Conservation (phyloP, 73 alveolate genomes). For the Stentor coeruleus region DNA sequence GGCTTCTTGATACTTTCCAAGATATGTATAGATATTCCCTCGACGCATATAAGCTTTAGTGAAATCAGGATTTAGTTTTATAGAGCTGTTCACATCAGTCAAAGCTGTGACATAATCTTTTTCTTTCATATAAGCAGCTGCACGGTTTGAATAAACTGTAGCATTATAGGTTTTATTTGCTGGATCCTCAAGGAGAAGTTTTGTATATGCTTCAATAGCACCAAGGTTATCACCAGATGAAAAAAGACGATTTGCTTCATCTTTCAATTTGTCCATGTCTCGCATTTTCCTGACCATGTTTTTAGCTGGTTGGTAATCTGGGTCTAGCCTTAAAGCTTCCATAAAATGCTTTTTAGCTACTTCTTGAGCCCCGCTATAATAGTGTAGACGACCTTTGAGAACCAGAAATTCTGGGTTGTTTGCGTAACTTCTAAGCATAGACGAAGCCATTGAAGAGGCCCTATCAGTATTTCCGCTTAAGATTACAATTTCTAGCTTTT, state of each 20-base stretch:
- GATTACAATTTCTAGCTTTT: slow-evolving; percentile 36
- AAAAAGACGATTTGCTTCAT: slow-evolving; percentile 73
- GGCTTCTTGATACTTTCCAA: slow-evolving; percentile 88
- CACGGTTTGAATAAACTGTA: slow-evolving; percentile 80
- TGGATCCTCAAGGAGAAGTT: slow-evolving; percentile 84
- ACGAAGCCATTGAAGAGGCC: slow-evolving; percentile 34
- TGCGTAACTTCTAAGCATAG: slow-evolving; percentile 2
- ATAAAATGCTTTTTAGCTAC: slow-evolving; percentile 56
- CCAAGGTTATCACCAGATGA: slow-evolving; percentile 61
- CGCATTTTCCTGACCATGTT: slow-evolving; percentile 49
- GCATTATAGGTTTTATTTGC: slow-evolving; percentile 70
- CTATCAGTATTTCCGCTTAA: slow-evolving; percentile 29
- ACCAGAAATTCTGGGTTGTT: slow-evolving; percentile 45
- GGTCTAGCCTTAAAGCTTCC: slow-evolving; percentile 72
- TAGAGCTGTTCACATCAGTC: slow-evolving; percentile 75
- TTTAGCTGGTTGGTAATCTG: slow-evolving; percentile 54
- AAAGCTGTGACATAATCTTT: slow-evolving; percentile 80
- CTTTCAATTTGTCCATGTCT: slow-evolving; percentile 63
- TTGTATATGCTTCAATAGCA: slow-evolving; percentile 86
- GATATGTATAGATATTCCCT: slow-evolving; percentile 73
- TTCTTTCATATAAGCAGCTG: slow-evolving; percentile 71
- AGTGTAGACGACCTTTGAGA: slow-evolving; percentile 38
- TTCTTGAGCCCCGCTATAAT: slow-evolving; percentile 49
- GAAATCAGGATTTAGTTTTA: slow-evolving; percentile 76
- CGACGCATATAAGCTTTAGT: slow-evolving; percentile 89